Evolutionary conservation across 805 yeast species (phyloP).

Genomic region (Nakazawaea molendinolei): DNA sequence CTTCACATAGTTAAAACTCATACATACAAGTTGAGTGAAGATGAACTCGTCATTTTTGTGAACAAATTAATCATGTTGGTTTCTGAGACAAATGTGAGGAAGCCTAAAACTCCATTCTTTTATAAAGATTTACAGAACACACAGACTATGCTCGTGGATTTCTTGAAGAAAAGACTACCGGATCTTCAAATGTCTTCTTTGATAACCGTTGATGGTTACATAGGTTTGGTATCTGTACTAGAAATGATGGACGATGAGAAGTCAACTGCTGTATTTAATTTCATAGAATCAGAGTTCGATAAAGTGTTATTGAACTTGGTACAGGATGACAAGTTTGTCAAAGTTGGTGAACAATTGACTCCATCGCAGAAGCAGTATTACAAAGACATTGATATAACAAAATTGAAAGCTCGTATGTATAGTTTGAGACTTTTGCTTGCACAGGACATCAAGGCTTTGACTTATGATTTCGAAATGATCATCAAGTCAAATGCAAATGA

Average conservation of each 20-base stretch:
- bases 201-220: conserved; percentile 8
- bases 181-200: background rate
- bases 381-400: background rate
- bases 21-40: background rate
- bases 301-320: background rate
- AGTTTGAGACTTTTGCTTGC: conserved; percentile 6
- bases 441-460: background rate
- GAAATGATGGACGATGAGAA: conserved; percentile 1
- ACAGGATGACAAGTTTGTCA: background rate
- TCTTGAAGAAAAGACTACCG: background rate
- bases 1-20: background rate
- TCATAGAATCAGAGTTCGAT: conserved; percentile 1
- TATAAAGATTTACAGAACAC: background rate
- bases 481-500: background rate
- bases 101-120: background rate
- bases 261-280: background rate
- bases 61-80: conserved; percentile 3
- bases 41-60: background rate
- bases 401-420: background rate
- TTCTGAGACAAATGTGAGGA: conserved; percentile 1
- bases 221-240: conserved; percentile 2
- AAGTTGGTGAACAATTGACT: background rate
- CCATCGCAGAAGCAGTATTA: background rate
- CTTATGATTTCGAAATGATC: background rate
- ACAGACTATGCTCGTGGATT: conserved; percentile 1